Percentiles rank a stretch among this genome's conserved stretches.
Evolutionary conservation across 176 grass and related monocot species (phyloP).

Genomic region (Typha latifolia): DNA sequence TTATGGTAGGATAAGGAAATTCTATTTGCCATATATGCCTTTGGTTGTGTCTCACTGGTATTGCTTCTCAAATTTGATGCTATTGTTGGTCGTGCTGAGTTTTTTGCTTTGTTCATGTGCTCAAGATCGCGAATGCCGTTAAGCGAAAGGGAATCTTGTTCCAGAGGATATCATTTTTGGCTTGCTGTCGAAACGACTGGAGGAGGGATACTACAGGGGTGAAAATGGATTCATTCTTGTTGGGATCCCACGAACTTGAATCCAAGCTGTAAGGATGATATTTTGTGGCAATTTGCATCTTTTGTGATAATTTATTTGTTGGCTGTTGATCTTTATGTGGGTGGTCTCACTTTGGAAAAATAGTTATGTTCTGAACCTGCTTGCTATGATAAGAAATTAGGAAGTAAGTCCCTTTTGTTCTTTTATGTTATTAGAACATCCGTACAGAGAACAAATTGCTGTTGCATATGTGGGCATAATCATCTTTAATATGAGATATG

Average conservation of each 20-base stretch:
- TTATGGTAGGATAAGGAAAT: no score
- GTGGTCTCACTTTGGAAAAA: no score
- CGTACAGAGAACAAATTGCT: no score
- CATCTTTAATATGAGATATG: no score
- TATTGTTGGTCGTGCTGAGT: constrained; percentile 6
- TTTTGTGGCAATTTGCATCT: neutral
- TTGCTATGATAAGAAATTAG: no score
- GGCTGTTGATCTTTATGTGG: neutral
- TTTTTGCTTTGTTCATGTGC: neutral
- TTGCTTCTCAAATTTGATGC: neutral
- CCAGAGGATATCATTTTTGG: constrained; percentile 92
- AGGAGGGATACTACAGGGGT: constrained; percentile 70
- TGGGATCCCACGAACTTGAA: constrained; percentile 60
- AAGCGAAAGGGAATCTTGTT: constrained; percentile 68
- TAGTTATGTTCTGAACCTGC: no score
- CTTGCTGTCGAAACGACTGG: constrained; percentile 75
- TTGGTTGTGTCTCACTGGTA: neutral
- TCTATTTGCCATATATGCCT: no score
- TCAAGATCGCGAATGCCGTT: constrained; percentile 77
- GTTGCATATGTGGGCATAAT: no score
- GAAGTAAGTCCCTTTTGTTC: no score
- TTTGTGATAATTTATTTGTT: constrained; percentile 1
- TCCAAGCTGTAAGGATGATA: constrained; percentile 69
- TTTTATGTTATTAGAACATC: no score
- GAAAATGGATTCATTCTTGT: constrained; percentile 94